Conservation (phyloP, 768 basidiomycete genomes). For the Hydnum rufescens region DNA sequence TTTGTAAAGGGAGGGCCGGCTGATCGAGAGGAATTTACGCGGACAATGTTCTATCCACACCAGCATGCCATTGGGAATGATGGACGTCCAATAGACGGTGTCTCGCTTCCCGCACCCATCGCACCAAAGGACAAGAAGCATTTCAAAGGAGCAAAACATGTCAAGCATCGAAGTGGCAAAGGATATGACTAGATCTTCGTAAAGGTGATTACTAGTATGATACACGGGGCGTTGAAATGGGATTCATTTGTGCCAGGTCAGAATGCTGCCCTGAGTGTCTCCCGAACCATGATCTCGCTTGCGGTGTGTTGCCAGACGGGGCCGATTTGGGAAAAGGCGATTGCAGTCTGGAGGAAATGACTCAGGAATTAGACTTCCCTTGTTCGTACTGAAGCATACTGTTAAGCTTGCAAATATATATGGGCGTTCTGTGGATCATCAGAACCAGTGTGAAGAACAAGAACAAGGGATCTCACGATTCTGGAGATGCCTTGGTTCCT, state of each 20-base stretch:
- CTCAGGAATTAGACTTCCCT: background rate
- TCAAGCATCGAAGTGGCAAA: slow-evolving; percentile 80
- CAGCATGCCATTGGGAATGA: slow-evolving; percentile 64
- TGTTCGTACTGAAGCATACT: background rate
- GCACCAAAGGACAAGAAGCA: slow-evolving; percentile 78
- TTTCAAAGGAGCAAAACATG: slow-evolving; percentile 63
- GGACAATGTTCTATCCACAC: slow-evolving; percentile 57
- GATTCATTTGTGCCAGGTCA: slow-evolving; percentile 8
- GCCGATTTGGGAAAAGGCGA: slow-evolving; percentile 10
- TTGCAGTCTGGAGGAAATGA: slow-evolving; percentile 6
- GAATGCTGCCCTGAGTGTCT: slow-evolving; percentile 3
- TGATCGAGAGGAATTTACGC: slow-evolving; percentile 35
- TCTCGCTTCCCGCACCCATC: too few relatives aligned
- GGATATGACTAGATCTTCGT: slow-evolving; percentile 51
- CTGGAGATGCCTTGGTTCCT: background rate
- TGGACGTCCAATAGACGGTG: slow-evolving; percentile 39
- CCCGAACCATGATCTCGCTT: slow-evolving; percentile 9
- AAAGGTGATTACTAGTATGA: background rate
- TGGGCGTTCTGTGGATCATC: background rate
- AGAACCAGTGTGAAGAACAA: background rate
- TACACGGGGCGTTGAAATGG: background rate
- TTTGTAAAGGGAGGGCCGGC: slow-evolving; percentile 37
- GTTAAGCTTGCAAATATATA: background rate
- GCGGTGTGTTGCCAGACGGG: slow-evolving; percentile 8
- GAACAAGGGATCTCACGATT: background rate